Conservation (phyloP, 2,329 filamentous ascomycete genomes). For the Xylariales sp. region DNA sequence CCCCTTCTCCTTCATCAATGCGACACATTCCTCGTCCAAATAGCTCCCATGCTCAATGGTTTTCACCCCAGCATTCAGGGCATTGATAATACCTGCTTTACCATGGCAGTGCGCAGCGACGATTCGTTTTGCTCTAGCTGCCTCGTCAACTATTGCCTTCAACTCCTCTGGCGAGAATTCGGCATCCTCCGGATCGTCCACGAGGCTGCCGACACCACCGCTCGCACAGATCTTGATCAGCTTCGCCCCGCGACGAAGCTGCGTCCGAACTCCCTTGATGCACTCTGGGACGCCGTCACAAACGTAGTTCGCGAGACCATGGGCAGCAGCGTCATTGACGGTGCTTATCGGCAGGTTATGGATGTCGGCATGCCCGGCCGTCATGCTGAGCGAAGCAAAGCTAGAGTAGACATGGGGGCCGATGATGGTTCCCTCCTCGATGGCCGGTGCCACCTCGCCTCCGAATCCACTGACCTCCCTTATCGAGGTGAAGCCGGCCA, state of each 20-base stretch:
- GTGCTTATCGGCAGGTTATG: constrained; percentile 29
- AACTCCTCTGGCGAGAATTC: constrained; percentile 33
- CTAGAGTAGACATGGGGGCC: constrained; percentile 47
- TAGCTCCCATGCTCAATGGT: constrained; percentile 46
- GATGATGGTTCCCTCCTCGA: constrained; percentile 37
- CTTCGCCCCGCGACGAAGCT: constrained; percentile 40
- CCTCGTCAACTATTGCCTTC: constrained; percentile 38
- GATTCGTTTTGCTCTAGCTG: constrained; percentile 28
- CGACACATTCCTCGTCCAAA: constrained; percentile 38
- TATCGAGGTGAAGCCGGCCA: constrained; percentile 47
- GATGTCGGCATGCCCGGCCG: constrained; percentile 44
- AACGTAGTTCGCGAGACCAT: constrained; percentile 27
- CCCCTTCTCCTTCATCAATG: constrained; percentile 40
- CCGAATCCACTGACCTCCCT: constrained; percentile 44
- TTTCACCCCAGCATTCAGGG: constrained; percentile 36
- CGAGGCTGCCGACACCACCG: constrained; percentile 35
- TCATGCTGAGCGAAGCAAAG: constrained; percentile 38
- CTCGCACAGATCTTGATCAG: constrained; percentile 42
- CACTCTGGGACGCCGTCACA: constrained; percentile 44
- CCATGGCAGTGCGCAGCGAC: constrained; percentile 42
- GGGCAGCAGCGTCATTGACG: constrained; percentile 25
- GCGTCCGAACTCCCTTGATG: constrained; percentile 33
- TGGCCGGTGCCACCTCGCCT: constrained; percentile 35
- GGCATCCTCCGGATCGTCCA: constrained; percentile 35
- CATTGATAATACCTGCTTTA: constrained; percentile 41